phyloP scores from a whole-genome alignment of 257 asterid species.

The Misopates orontium region DNA sequence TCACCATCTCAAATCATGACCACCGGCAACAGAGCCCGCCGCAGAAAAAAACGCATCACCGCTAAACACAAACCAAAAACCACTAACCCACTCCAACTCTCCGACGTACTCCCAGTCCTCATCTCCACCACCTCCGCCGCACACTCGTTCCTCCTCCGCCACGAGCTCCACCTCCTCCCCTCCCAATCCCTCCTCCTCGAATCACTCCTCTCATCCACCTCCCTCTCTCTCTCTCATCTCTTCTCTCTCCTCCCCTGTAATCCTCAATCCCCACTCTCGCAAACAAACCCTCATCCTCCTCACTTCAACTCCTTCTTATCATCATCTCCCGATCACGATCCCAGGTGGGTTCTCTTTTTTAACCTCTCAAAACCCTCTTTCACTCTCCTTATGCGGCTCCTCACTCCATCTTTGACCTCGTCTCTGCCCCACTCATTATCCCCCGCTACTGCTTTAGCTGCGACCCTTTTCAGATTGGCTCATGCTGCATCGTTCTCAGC shows the following conservation, averaged over 20 bases:
- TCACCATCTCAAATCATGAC: too few species aligned
- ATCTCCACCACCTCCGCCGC: constrained; percentile 69
- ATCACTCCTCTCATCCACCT: constrained; percentile 70
- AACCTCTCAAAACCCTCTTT: constrained; percentile 70
- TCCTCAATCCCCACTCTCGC: constrained; percentile 35
- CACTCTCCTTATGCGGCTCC: constrained; percentile 78
- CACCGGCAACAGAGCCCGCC: too few species aligned
- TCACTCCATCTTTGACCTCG: constrained; percentile 57
- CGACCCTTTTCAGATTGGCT: constrained; percentile 66
- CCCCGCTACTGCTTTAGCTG: constrained; percentile 65
- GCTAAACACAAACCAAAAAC: too few species aligned
- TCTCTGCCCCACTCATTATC: constrained; percentile 56
- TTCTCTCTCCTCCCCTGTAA: constrained; percentile 49
- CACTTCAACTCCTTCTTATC: constrained; percentile 60
- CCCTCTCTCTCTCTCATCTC: constrained; percentile 56
- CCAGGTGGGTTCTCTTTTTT: constrained; percentile 74
- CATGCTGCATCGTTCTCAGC: constrained; percentile 71
- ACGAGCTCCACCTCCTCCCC: constrained; percentile 76
- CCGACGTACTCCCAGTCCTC: constrained; percentile 60
- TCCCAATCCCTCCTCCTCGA: constrained; percentile 73
- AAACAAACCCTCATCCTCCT: constrained; percentile 33
- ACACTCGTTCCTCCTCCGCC: constrained; percentile 64
- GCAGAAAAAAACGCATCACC: too few species aligned
- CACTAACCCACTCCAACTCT: constrained; percentile 16
- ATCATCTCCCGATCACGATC: constrained; percentile 53